Evolutionary conservation across 805 yeast genomes (phyloP).

Genomic region (Yarrowia yakushimensis): DNA sequence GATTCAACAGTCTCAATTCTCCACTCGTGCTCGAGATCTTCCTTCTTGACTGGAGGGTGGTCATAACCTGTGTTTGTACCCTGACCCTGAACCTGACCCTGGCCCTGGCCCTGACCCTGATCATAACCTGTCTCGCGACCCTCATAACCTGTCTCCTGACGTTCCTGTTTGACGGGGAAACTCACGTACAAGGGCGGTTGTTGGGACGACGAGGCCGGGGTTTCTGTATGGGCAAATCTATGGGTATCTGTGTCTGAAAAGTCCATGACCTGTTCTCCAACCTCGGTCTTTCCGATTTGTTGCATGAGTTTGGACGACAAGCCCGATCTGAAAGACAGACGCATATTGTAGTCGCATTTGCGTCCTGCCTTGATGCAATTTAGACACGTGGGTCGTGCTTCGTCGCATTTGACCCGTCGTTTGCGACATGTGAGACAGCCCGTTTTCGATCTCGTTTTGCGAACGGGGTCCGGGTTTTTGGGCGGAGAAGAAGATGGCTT

Average conservation of each 20-base stretch:
- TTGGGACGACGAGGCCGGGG: neutral
- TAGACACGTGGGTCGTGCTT: constrained; percentile 49
- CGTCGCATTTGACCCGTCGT: constrained; percentile 55
- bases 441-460: constrained; percentile 19
- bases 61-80: too few relatives aligned
- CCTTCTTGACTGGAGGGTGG: neutral
- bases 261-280: constrained; percentile 12
- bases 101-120: too few relatives aligned
- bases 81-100: too few relatives aligned
- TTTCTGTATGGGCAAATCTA: neutral
- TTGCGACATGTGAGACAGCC: constrained; percentile 21
- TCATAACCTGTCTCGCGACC: too few relatives aligned
- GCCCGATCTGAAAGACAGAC: constrained; percentile 8
- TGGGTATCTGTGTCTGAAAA: neutral
- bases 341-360: constrained; percentile 20
- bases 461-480: neutral
- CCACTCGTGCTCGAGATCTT: constrained; percentile 8
- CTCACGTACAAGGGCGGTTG: constrained; percentile 14
- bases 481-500: neutral
- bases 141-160: neutral
- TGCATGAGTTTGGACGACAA: constrained; percentile 18
- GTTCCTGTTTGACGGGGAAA: constrained; percentile 8
- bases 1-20: neutral
- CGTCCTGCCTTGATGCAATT: constrained; percentile 20
- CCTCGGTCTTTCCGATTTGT: constrained; percentile 11